These are phyloP conservation scores for Leccinum incarnatum DNA, from an alignment of 768 basidiomycete genomes.

Conservation along the genomic window DNA sequence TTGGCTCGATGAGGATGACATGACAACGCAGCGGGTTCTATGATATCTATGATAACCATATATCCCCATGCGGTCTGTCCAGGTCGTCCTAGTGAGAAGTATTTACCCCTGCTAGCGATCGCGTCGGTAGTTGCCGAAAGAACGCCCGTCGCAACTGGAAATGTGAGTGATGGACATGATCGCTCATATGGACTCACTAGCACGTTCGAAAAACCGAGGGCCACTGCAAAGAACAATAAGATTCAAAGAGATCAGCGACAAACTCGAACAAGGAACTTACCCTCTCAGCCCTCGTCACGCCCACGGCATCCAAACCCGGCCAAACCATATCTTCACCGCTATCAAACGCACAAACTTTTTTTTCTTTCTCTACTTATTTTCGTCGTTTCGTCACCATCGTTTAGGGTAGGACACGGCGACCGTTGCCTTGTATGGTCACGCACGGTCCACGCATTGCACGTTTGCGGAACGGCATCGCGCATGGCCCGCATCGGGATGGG, in stretches of 20 bases:
- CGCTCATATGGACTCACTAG: neutral
- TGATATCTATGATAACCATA: constrained; percentile 13
- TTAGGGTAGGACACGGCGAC: neutral
- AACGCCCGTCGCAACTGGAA: neutral
- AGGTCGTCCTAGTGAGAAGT: constrained; percentile 5
- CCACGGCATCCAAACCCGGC: neutral
- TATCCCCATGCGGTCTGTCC: constrained; percentile 13
- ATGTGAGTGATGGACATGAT: constrained; percentile 1
- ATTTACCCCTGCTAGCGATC: constrained; percentile 10
- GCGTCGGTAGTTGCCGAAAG: constrained; percentile 14
- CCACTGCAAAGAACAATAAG: neutral
- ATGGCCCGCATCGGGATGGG: neutral
- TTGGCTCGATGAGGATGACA: neutral
- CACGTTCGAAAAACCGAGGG: neutral
- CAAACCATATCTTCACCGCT: neutral
- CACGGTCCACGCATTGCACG: neutral
- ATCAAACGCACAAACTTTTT: neutral
- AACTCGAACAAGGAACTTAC: neutral
- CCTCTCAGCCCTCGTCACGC: neutral
- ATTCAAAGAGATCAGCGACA: neutral
- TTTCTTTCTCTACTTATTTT: neutral
- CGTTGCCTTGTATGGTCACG: constrained; percentile 1
- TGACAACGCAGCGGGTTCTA: neutral
- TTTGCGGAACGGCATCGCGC: neutral
- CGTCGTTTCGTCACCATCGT: neutral